Base-by-base conservation (phyloP, 2,329 filamentous ascomycete genomes). In the Ceratocystis harringtonii region DNA sequence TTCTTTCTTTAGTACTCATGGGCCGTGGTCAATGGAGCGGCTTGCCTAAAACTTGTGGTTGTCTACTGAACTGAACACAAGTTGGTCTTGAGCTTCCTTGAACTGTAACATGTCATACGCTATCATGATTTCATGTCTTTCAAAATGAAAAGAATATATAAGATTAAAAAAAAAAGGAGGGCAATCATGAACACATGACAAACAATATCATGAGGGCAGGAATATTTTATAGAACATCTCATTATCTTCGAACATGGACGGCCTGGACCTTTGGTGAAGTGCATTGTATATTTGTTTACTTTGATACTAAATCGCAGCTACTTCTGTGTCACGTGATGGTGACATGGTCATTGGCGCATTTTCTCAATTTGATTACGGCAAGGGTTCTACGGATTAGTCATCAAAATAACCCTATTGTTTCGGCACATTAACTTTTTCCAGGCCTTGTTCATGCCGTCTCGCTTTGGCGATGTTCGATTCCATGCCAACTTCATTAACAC, bases 1-100 rank as follows among this genome's bases (percentile, higher is more conserved):
- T 36, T 60, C 12, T 32, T 65, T 65, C 12, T 44, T 64, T 41
- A 41, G 43, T 62, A 62, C 44, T 15, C 2, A 58, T 58, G 6
- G 55, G 22, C 22, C 55, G 19, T 17, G 22, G 30, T n/a, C 5
- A 22, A 58, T 8, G 55, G 19, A 58, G 17, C 8, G 8, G 7
- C 32, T 25, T 19, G 25, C 17, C n/a, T 17, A n/a, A 19, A 36
- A 12, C 12, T 15, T 28, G 6, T 25, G 5, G 55, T 36, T 10
- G 55, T 36, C 17, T 41, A 12, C 36, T 41, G 12, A 41, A 41
- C 17, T 8, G 7, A 19, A 58, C 30, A n/a, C 30, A 58, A n/a
- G 17, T 10, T 10, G 25, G 36, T 41, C 17, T 17, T 58, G 0
- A n/a, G 15, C 10, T 3, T 36, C 32, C 55, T n/a, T 58, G n/a